Percentiles rank a stretch among this genome's conserved stretches.
phyloP scores from a whole-genome alignment of 768 basidiomycete species.

The Lactarius deliciosus region DNA sequence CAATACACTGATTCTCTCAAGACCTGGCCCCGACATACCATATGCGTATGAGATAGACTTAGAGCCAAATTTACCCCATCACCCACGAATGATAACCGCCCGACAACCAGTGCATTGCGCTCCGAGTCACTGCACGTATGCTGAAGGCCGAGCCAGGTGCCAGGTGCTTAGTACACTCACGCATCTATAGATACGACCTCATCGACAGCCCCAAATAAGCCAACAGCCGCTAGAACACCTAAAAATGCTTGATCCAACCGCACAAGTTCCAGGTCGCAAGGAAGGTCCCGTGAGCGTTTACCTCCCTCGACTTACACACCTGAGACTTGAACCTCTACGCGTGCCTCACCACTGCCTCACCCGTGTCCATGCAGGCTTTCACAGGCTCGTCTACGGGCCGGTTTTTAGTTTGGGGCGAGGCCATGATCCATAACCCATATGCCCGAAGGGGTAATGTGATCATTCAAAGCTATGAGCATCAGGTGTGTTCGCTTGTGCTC shows the following conservation, averaged over 20 bases:
- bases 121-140: background rate
- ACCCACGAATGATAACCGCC: background rate
- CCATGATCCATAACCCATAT: background rate
- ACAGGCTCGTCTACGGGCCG: background rate
- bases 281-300: background rate
- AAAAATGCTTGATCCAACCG: background rate
- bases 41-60: background rate
- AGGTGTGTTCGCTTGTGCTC: background rate
- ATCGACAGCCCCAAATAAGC: background rate
- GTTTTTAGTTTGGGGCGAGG: background rate
- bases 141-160: background rate
- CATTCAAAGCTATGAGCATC: background rate
- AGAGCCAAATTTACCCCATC: background rate
- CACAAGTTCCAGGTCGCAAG: background rate
- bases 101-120: background rate
- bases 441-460: background rate
- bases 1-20: background rate
- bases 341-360: background rate
- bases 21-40: background rate
- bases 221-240: background rate
- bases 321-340: background rate
- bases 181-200: background rate
- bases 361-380: background rate
- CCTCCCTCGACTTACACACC: background rate
- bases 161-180: background rate